Conservation (phyloP, 495 filamentous ascomycete species). For the Aspergillus nidulans region DNA sequence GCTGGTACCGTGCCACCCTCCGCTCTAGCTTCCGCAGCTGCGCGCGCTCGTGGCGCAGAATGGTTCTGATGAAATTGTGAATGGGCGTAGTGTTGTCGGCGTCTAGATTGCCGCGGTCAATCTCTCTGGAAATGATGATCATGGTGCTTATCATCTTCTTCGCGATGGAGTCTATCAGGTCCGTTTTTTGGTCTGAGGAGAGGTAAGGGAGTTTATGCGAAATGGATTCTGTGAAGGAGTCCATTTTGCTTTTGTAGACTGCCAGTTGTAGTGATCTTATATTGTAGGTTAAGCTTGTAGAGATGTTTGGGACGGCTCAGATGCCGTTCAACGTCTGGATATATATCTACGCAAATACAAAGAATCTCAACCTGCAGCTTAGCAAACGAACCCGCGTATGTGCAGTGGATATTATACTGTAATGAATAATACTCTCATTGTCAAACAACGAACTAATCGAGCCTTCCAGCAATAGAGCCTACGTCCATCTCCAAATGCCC, state of each 20-base stretch:
- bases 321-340: background rate
- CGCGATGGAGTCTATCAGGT: constrained; percentile 26
- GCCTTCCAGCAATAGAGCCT: background rate
- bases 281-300: background rate
- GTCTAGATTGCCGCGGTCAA: constrained; percentile 15
- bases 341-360: background rate
- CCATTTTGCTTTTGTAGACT: background rate
- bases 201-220: constrained; percentile 19
- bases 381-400: background rate
- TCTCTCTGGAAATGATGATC: constrained; percentile 19
- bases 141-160: constrained; percentile 27
- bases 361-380: background rate
- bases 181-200: constrained; percentile 14
- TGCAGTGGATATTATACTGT: too few species aligned
- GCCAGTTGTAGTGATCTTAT: background rate
- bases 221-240: background rate
- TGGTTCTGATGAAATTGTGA: constrained; percentile 21
- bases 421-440: background rate
- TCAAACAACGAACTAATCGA: background rate
- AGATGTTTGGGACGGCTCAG: background rate
- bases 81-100: constrained; percentile 16
- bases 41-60: constrained; percentile 14
- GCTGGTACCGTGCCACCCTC: constrained; percentile 3
- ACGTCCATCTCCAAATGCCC: background rate
- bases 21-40: constrained; percentile 12